These are phyloP conservation scores for Talaromyces atroroseus DNA, from an alignment of 2,329 filamentous ascomycete genomes.

Conservation along the genomic window DNA sequence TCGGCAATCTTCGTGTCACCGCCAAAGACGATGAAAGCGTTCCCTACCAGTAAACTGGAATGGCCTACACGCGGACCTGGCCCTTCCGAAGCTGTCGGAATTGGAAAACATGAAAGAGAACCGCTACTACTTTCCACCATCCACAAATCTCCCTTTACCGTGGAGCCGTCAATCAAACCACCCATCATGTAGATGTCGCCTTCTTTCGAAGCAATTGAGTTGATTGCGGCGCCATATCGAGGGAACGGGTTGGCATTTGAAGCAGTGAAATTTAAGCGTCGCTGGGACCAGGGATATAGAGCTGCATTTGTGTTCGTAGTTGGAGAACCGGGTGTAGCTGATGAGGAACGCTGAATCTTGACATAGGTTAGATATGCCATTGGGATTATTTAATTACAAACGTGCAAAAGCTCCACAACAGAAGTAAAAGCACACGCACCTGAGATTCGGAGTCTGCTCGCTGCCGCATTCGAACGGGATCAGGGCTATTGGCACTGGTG, in stretches of 20 bases:
- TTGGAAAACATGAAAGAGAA: conserved; percentile 83
- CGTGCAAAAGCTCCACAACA: neutral
- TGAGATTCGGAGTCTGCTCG: conserved; percentile 52
- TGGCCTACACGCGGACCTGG: conserved; percentile 94
- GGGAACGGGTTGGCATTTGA: conserved; percentile 83
- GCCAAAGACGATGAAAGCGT: conserved; percentile 97
- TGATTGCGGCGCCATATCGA: conserved; percentile 93
- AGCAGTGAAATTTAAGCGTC: conserved; percentile 77
- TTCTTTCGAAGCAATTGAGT: conserved; percentile 87
- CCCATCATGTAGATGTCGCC: conserved; percentile 98
- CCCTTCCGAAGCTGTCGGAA: conserved; percentile 86
- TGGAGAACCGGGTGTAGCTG: conserved; percentile 48
- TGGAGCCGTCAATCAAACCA: conserved; percentile 87
- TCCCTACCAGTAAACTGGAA: conserved; percentile 87
- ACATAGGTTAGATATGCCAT: neutral
- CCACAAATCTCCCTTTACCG: conserved; percentile 96
- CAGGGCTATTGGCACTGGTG: conserved; percentile 59
- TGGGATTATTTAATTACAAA: neutral
- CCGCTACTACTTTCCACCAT: conserved; percentile 83
- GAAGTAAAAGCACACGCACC: conserved; percentile 33
- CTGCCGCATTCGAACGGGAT: conserved; percentile 56
- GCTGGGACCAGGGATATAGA: conserved; percentile 93
- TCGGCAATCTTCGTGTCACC: conserved; percentile 98
- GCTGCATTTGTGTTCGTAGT: conserved; percentile 62
- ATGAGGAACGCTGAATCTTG: conserved; percentile 39